Evolutionary conservation across 768 basidiomycete species (phyloP).

Genomic region (Neoboletus brunneissimus): DNA sequence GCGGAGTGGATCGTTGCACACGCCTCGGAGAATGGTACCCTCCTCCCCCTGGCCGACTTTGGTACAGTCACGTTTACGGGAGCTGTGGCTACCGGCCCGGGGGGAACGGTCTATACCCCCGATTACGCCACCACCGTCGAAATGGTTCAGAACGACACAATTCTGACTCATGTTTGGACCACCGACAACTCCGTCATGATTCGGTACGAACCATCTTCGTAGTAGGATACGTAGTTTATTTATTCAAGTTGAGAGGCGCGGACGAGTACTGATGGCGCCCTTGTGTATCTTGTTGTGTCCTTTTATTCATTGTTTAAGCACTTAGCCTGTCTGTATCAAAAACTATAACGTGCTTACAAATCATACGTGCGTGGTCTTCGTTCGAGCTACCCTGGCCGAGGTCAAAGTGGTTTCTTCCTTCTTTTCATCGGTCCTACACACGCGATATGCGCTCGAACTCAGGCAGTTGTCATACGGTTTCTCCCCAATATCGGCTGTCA

Average conservation of each 20-base stretch:
- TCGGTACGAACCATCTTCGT: background rate
- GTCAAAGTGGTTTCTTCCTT: too few relatives aligned
- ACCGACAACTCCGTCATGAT: background rate
- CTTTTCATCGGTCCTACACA: too few relatives aligned
- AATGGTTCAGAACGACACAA: background rate
- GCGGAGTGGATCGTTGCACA: constrained; percentile 11
- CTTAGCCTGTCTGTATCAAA: too few relatives aligned
- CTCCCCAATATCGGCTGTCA: too few relatives aligned
- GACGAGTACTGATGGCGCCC: too few relatives aligned
- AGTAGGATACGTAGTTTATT: background rate
- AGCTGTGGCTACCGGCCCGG: background rate
- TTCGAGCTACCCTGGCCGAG: too few relatives aligned
- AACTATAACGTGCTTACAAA: too few relatives aligned
- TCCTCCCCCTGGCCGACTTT: constrained; percentile 2
- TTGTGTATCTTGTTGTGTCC: too few relatives aligned
- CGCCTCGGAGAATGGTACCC: accelerated
- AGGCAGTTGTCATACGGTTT: too few relatives aligned
- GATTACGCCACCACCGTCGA: background rate
- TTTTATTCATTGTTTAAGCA: too few relatives aligned
- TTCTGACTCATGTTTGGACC: background rate
- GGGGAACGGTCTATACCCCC: background rate
- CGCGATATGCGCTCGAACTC: too few relatives aligned
- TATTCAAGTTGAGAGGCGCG: background rate
- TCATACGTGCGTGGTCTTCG: too few relatives aligned
- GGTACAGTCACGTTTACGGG: background rate